Evolutionary conservation across 2,329 filamentous ascomycete species (phyloP), one percentile per base, ranked within the genome.

Genomic region (Trichoderma breve): DNA sequence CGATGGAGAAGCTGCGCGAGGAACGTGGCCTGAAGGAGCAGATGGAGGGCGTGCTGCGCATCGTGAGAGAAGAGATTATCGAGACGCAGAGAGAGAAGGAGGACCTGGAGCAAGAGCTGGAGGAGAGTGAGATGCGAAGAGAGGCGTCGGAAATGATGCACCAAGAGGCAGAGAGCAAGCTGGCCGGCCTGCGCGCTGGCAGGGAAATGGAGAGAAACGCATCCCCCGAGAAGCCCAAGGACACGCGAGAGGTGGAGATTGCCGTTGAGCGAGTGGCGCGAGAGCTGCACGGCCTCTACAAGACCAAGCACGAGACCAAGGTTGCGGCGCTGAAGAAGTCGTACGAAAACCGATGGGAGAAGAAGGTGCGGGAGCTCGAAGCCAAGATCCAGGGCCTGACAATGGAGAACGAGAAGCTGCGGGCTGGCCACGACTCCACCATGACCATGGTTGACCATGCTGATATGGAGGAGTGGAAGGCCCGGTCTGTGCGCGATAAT

Each of bases 301-400:
- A 98, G 84, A 91, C 92, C 79, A 99, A 99, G 84, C 96, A 99
- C 80, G 95, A 98, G 84, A 93, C 91, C 74, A 99, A 99, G 84
- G 95, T 98, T 58, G 89, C 93, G 1, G 95, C 95, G 4, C 86
- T 99, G 75, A 98, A 92, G 83, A 91, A 91, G 82, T 91, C 88
- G 74, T 92, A 98, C 83, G 94, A 98, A 81, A 88, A 89, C 61
- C 91, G 95, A 70, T 96, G 94, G 89, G 94, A 97, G 82, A 97
- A 97, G 86, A 93, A 92, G 78, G 89, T 95, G 71, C 89, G 89
- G 69, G 93, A 95, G 76, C 88, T 97, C 3, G 93, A 97, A 81
- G 80, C 81, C 21, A 90, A 90, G 73, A 86, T 97, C 57, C 90
- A 90, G 60, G 88, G 92, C 57, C 86, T 95, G 12, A 83, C 84